These are phyloP conservation scores for Raffaelea ambrosiae DNA, from an alignment of 2,329 filamentous ascomycete species.

Conservation along the genomic window DNA sequence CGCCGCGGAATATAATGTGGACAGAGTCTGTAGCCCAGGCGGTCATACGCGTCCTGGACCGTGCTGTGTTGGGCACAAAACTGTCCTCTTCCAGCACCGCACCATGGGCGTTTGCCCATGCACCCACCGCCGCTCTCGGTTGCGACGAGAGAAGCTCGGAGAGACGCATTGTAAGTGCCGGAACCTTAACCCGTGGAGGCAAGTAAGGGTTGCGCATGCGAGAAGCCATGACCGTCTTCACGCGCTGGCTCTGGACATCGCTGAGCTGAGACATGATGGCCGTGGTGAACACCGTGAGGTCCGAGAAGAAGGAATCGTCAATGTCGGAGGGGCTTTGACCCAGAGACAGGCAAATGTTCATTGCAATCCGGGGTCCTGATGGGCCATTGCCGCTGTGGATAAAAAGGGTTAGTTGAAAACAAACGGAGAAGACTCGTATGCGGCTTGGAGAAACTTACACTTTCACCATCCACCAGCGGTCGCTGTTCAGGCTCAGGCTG, in stretches of 20 bases:
- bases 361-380: constrained; percentile 8
- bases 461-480: constrained; percentile 71
- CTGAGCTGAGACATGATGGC: constrained; percentile 42
- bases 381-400: constrained; percentile 6
- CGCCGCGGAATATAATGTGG: constrained; percentile 46
- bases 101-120: too few relatives aligned
- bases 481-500: constrained; percentile 61
- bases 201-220: constrained; percentile 28
- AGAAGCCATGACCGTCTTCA: constrained; percentile 28
- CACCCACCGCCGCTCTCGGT: too few relatives aligned
- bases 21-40: constrained; percentile 53
- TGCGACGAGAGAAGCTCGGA: constrained; percentile 29
- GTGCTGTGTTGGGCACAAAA: too few relatives aligned
- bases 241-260: constrained; percentile 32
- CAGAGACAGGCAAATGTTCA: constrained; percentile 13
- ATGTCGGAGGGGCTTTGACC: constrained; percentile 32
- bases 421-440: constrained; percentile 16
- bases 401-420: background rate
- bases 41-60: background rate
- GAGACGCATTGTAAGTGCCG: constrained; percentile 39
- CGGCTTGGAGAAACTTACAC: constrained; percentile 48
- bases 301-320: constrained; percentile 42
- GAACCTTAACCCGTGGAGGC: constrained; percentile 35
- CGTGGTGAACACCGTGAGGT: constrained; percentile 40
- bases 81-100: too few relatives aligned